Evolutionary conservation across 345 rosid genomes (phyloP), one percentile per base, ranked within the genome.

Genomic region (Eucalyptus cloeziana): DNA sequence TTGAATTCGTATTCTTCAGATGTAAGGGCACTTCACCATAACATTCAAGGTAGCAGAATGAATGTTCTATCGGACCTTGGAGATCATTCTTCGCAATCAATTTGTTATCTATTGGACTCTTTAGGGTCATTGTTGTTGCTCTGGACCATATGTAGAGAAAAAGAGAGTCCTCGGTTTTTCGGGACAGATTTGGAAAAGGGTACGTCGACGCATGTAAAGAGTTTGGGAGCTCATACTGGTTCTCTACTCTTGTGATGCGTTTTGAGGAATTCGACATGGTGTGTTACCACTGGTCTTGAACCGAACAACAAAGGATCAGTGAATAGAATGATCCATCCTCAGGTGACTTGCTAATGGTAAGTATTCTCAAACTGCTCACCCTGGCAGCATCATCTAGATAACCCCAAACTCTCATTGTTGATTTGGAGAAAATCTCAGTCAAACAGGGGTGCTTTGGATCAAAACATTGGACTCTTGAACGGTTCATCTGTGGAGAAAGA

Each of bases 381-480:
- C 0, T 22, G 27, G 27, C 12, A 3, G 5, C 60, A 54, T 22
- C 60, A 54, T 54, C 60, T 12, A 22, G 27, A 54, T 22, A 21
- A 54, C 60, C 27, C 10, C 60, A 54, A 54, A 54, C 60, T 54
- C 27, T 22, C 27, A 22, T 56, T 4, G 27, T 27, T 2, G 27
- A 56, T 21, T 8, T 8, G 27, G 27, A 56, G 1, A 56, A 56
- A 9, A 9, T 22, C 60, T 56, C 11, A 51, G 27, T 56, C 60
- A 9, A 56, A 2, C 27, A 24, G 0, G 27, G 27, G 27, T 22
- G 25, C 60, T 9, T 56, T 0, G 4, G 60, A 56, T 21, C 25
- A 4, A 56, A 56, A 4, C 27, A 56, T 0, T 22, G 27, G 27
- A 22, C 60, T 22, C 12, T 56, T 1, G 12, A 56, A 56, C 11